Evolutionary conservation across 148 eudicot species (phyloP).

Genomic region (Mesembryanthemum crystallinum): DNA sequence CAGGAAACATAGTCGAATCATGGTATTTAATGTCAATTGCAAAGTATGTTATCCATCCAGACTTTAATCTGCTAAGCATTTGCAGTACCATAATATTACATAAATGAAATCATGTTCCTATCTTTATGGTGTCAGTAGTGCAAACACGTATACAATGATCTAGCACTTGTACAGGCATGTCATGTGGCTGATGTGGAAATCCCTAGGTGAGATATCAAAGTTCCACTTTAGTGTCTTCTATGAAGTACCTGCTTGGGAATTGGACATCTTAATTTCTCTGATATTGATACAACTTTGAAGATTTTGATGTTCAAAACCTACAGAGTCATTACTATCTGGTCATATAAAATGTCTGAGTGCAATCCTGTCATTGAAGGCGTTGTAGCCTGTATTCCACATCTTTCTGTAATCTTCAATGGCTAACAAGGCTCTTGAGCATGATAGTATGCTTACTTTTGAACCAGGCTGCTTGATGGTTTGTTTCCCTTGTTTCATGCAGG

Average conservation of each 20-base stretch:
- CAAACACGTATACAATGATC: neutral
- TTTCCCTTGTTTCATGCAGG: constrained; percentile 40
- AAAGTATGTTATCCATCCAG: neutral
- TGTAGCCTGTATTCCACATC: no score
- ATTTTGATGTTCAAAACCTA: neutral
- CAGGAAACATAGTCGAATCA: neutral
- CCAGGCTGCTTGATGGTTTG: constrained; percentile 1
- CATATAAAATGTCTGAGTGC: no score
- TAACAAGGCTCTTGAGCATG: neutral
- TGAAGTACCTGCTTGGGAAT: neutral
- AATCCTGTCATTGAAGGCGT: no score
- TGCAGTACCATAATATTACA: neutral
- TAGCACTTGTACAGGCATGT: neutral
- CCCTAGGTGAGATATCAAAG: neutral
- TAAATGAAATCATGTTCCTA: neutral
- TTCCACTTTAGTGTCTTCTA: neutral
- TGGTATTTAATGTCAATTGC: neutral
- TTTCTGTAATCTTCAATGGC: no score
- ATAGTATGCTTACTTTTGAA: neutral
- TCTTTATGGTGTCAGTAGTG: neutral
- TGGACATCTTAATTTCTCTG: neutral
- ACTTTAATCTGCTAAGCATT: neutral
- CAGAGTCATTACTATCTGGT: neutral
- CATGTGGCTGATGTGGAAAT: neutral
- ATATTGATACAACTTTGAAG: neutral